Percentiles rank a stretch among this genome's conserved stretches.
phyloP scores from a whole-genome alignment of 345 rosid genomes.

The Eucalyptus decipiens region DNA sequence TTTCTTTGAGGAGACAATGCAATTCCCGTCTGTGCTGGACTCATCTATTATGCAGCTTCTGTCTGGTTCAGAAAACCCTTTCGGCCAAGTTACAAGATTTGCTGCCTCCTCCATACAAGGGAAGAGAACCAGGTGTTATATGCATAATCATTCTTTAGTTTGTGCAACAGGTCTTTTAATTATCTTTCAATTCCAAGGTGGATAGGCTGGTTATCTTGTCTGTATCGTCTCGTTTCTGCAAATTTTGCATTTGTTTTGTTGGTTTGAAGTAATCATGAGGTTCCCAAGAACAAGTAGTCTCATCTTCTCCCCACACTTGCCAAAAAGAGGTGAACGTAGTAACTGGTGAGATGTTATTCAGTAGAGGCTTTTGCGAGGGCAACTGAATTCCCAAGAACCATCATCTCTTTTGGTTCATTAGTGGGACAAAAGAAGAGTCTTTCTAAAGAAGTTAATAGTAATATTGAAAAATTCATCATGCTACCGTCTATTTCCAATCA shows the following conservation, averaged over 20 bases:
- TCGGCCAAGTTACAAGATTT: constrained; percentile 24
- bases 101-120: constrained; percentile 54
- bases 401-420: neutral
- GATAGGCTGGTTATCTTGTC: neutral
- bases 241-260: neutral
- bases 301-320: neutral
- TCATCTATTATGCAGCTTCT: constrained; percentile 30
- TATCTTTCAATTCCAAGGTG: neutral
- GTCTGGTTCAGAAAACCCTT: constrained; percentile 35
- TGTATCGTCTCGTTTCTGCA: neutral
- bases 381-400: neutral
- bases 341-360: neutral
- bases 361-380: neutral
- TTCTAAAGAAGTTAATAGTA: neutral
- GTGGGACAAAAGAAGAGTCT: neutral
- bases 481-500: no score
- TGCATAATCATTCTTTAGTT: constrained; percentile 5
- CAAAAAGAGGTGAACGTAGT: neutral
- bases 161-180: no score
- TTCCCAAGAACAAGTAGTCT: neutral
- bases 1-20: constrained; percentile 64
- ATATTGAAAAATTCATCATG: neutral
- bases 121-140: constrained; percentile 8
- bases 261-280: neutral
- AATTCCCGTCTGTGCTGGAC: constrained; percentile 64